These are phyloP conservation scores for Lactarius psammicola DNA, from an alignment of 768 basidiomycete genomes.

Conservation along the genomic window DNA sequence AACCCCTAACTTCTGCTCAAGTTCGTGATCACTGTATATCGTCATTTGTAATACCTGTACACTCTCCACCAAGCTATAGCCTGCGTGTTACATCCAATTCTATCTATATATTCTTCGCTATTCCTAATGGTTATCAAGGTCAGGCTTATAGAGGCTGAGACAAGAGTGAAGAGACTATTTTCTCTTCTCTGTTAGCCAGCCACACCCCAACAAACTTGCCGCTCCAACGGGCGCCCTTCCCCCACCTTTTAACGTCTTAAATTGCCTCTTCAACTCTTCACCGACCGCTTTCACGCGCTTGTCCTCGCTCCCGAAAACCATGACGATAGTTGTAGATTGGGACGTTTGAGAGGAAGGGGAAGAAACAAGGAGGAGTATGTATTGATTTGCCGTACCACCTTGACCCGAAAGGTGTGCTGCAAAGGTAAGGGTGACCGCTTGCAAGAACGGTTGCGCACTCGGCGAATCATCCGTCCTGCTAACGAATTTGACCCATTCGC, in stretches of 20 bases:
- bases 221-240: constrained; percentile 74
- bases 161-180: constrained; percentile 32
- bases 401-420: constrained; percentile 30
- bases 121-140: background rate
- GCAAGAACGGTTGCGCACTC: constrained; percentile 59
- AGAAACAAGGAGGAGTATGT: constrained; percentile 58
- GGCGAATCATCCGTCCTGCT: constrained; percentile 61
- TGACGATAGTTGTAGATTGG: constrained; percentile 51
- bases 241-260: constrained; percentile 66
- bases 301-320: constrained; percentile 62
- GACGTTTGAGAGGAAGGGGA: constrained; percentile 56
- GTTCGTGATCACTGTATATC: constrained; percentile 16
- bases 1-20: background rate
- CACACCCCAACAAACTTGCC: constrained; percentile 69
- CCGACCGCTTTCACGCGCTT: constrained; percentile 57
- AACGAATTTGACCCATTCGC: constrained; percentile 47
- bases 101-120: background rate
- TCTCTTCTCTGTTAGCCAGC: constrained; percentile 49
- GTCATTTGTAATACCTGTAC: constrained; percentile 17
- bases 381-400: constrained; percentile 32
- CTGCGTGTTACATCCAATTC: constrained; percentile 7
- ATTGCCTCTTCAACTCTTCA: constrained; percentile 53
- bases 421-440: constrained; percentile 53
- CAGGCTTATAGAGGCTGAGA: background rate
- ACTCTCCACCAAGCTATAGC: background rate